Conservation (phyloP, 176 grass and related monocot species). For the bread wheat (Triticum aestivum) region IWGSC_CS_RefSeq_v2.1 NC_057795.1:648263401-648263900, state of each 20-base stretch:
- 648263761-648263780: background rate
- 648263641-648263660: conserved; percentile 18
- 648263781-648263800: background rate
- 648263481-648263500: conserved; percentile 33
- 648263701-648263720: background rate
- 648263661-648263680: conserved; percentile 46
- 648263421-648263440: conserved; percentile 11
- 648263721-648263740: background rate
- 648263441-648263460: conserved; percentile 33
- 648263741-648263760: conserved; percentile 18
- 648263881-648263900: background rate
- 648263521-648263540: conserved; percentile 9
- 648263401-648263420: conserved; percentile 30
- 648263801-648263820: background rate
- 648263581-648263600: conserved; percentile 38
- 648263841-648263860: conserved; percentile 12
- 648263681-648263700: conserved; percentile 37
- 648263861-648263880: background rate
- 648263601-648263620: conserved; percentile 36
- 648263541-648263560: conserved; percentile 40
- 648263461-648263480: conserved; percentile 44
- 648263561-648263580: conserved; percentile 34
- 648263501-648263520: conserved; percentile 38
- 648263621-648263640: background rate
- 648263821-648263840: background rate